Evolutionary conservation across 306 rosid species (phyloP).

Genomic region (Crotalaria pallida): DNA sequence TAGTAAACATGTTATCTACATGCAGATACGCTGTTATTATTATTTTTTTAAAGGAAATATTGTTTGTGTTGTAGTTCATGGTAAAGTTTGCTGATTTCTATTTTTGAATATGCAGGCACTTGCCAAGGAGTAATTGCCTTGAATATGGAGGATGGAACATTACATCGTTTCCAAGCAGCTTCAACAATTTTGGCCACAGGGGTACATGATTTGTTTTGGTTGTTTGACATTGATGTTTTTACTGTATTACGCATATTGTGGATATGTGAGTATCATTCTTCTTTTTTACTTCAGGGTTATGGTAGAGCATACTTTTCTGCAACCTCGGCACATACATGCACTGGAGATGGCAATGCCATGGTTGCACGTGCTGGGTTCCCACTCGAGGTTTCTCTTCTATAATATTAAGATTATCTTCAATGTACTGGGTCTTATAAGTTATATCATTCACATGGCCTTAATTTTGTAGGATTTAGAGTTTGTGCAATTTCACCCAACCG

Average conservation of each 20-base stretch:
- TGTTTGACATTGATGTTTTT: constrained; percentile 7
- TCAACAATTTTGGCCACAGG: constrained; percentile 93
- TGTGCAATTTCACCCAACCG: constrained; percentile 96
- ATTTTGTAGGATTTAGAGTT: constrained; percentile 83
- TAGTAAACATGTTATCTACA: constrained; percentile 33
- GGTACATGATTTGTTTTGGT: constrained; percentile 36
- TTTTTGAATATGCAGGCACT: constrained; percentile 48
- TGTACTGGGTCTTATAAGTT: not conserved
- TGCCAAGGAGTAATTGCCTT: constrained; percentile 95
- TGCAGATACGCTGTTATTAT: not conserved
- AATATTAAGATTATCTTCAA: constrained; percentile 5
- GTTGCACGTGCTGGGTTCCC: constrained; percentile 93
- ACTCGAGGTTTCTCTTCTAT: constrained; percentile 56
- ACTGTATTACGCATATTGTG: not conserved
- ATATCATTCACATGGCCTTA: constrained; percentile 10
- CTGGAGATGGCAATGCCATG: constrained; percentile 98
- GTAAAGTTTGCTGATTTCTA: constrained; percentile 8
- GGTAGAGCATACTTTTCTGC: constrained; percentile 93
- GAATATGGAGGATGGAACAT: constrained; percentile 88
- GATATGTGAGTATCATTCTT: not conserved
- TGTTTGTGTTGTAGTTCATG: not conserved
- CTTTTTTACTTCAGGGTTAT: constrained; percentile 60
- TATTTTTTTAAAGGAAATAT: not conserved
- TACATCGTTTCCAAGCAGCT: constrained; percentile 84
- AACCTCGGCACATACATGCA: constrained; percentile 96